Base-by-base conservation (phyloP, 2,329 filamentous ascomycete species). In the Plectosphaerella sp. region DNA sequence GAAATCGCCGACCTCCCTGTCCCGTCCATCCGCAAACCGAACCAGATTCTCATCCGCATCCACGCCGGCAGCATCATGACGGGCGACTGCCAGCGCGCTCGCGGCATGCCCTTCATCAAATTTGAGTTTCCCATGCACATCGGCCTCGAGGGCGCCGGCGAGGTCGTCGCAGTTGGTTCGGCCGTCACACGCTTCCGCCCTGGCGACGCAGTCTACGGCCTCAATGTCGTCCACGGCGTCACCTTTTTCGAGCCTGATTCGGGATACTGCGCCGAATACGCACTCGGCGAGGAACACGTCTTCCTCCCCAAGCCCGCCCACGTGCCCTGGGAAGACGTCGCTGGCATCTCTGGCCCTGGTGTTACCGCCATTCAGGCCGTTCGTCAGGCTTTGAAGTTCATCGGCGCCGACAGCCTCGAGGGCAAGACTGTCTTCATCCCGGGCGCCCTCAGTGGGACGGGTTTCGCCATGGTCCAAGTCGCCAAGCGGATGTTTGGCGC, bases 351-450 rank as follows among this genome's bases (percentile, higher is more conserved):
- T 3, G 64, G 69, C 11, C 62, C 67, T 4, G 65, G 65, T 1
- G 59, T 74, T n/a, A 77, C 75, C 3, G 71, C 74, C 0, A 62
- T 72, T 20, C 77, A 81, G 58, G 59, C 63, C 22, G 65, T 80
- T 41, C 65, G 63, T 36, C 66, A 63, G 2, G 77, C 70, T 1
- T 54, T 76, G 33, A 60, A 62, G 35, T 58, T 72, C 8, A 58
- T 68, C 42, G 67, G 67, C n/a, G 49, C 51, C n/a, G 64, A 65
- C 37, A 66, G 59, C 16, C 69, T 82, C 0, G 62, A 70, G 18
- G 77, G 76, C 9, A 78, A 76, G 63, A 79, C 76, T 2, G 76
- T 78, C 1, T 78, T 77, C 52, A 67, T 83, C 7, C 70, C 76
- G 0, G 79, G 67, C 3, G 79, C 72, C 1, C 67, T 83, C 37